These are phyloP conservation scores for Mercurialis annua DNA, from an alignment of 345 rosid species.

Conservation along the genomic window DNA sequence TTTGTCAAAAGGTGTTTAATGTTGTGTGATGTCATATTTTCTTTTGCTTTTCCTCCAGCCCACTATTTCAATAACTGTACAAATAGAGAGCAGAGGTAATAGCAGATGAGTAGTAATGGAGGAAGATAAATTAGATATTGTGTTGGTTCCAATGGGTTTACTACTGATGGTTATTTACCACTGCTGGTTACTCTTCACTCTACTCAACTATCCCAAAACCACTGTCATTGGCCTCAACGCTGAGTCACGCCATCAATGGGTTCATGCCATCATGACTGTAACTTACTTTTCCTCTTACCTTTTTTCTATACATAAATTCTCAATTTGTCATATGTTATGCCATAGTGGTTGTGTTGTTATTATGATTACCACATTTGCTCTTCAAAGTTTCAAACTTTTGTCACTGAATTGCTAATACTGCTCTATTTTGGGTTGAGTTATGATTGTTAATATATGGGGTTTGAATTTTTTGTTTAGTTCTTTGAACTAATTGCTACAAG, in stretches of 20 bases:
- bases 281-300: slow-evolving; percentile 23
- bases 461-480: background rate
- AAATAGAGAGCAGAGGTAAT: background rate
- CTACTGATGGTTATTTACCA: slow-evolving; percentile 40
- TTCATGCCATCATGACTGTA: slow-evolving; percentile 67
- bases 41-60: too few species aligned
- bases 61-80: too few species aligned
- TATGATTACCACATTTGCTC: too few species aligned
- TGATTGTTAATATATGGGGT: too few species aligned
- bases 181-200: slow-evolving; percentile 41
- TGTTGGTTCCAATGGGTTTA: slow-evolving; percentile 43
- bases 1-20: too few species aligned
- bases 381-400: too few species aligned
- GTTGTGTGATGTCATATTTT: too few species aligned
- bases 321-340: too few species aligned
- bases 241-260: slow-evolving; percentile 85
- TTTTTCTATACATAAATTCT: background rate
- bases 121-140: slow-evolving; percentile 33
- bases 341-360: too few species aligned
- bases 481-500: background rate
- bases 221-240: slow-evolving; percentile 76
- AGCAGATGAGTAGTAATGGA: slow-evolving; percentile 18
- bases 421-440: too few species aligned
- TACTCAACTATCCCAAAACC: slow-evolving; percentile 31
- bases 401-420: too few species aligned